These are phyloP conservation scores for Neurospora hispaniola DNA, from an alignment of 495 filamentous ascomycete genomes.

Conservation along the genomic window DNA sequence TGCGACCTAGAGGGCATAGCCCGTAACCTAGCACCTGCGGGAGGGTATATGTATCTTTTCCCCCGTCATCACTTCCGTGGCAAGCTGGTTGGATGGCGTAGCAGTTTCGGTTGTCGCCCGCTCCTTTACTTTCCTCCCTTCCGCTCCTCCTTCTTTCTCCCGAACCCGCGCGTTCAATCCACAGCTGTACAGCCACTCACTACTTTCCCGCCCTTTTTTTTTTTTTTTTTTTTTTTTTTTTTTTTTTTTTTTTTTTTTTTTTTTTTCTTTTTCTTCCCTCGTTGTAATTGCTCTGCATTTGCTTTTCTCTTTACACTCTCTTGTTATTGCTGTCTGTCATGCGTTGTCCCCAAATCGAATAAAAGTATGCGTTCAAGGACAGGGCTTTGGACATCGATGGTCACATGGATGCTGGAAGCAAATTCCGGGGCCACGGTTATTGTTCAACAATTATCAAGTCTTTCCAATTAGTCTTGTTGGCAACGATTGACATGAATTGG, in stretches of 20 bases:
- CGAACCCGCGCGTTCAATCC: neutral
- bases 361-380: neutral
- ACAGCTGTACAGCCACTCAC: neutral
- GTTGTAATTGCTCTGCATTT: too few relatives aligned
- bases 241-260: too few relatives aligned
- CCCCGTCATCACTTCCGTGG: neutral
- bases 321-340: neutral
- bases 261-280: too few relatives aligned
- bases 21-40: neutral
- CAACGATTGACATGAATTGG: neutral
- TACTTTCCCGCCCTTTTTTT: too few relatives aligned
- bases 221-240: too few relatives aligned
- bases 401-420: neutral
- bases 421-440: neutral
- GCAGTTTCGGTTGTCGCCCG: neutral
- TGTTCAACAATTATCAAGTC: neutral
- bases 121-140: neutral
- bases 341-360: neutral
- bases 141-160: neutral
- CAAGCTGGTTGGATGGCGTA: neutral
- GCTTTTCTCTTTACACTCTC: neutral
- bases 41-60: neutral
- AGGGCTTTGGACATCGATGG: neutral
- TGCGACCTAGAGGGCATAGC: neutral
- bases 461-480: neutral